Conservation (phyloP, 2,329 filamentous ascomycete species). For the Didymella glomerata region DNA sequence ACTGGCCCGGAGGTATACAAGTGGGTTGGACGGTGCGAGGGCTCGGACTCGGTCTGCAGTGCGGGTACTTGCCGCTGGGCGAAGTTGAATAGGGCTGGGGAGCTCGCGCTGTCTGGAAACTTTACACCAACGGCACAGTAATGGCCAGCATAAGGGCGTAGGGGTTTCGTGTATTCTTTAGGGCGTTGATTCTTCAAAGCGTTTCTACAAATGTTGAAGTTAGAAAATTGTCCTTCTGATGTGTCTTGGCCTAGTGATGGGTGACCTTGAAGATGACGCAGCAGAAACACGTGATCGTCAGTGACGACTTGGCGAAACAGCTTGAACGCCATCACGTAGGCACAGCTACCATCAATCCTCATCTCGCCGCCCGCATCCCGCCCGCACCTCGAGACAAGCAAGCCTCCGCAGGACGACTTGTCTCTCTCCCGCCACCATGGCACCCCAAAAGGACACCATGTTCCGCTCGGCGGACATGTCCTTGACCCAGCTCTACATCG, state of each 20-base stretch:
- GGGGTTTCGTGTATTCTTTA: not conserved
- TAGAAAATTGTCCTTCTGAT: not conserved
- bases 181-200: not conserved
- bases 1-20: slow-evolving; percentile 17
- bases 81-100: not conserved
- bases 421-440: slow-evolving; percentile 60
- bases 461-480: slow-evolving; percentile 99
- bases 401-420: slow-evolving; percentile 30
- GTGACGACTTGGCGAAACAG: slow-evolving; percentile 15
- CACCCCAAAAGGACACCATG: slow-evolving; percentile 80
- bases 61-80: slow-evolving; percentile 8
- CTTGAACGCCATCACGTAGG: slow-evolving; percentile 22
- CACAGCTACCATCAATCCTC: slow-evolving; percentile 37
- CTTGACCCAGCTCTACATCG: slow-evolving; percentile 99
- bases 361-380: slow-evolving; percentile 34
- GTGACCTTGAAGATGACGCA: slow-evolving; percentile 20
- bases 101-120: not conserved
- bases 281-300: not conserved
- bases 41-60: slow-evolving; percentile 7
- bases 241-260: not conserved
- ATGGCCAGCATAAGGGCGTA: not conserved
- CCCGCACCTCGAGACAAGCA: slow-evolving; percentile 39
- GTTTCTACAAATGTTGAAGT: not conserved
- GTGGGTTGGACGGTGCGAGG: slow-evolving; percentile 17
- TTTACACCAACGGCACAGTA: not conserved